Percentiles rank a stretch among this genome's conserved stretches.
Conservation (phyloP, 2,329 filamentous ascomycete species). For the Dichotomopilus funicola region DNA sequence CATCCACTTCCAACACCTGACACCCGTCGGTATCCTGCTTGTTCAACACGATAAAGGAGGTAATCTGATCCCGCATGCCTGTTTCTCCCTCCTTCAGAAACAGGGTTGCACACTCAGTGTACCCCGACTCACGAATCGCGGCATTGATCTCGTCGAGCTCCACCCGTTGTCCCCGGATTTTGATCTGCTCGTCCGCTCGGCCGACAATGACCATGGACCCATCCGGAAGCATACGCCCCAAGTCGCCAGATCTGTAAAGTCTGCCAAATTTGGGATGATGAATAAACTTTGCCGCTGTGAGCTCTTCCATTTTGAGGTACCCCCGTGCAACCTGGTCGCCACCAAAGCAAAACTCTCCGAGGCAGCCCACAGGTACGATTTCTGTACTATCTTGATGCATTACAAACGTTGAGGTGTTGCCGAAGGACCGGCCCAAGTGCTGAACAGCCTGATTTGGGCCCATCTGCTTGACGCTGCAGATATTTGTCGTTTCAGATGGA, state of each 20-base stretch:
- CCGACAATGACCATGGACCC: conserved; percentile 68
- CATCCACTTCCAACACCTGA: conserved; percentile 32
- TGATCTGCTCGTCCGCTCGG: conserved; percentile 72
- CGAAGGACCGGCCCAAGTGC: conserved; percentile 69
- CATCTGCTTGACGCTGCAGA: conserved; percentile 70
- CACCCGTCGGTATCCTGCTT: conserved; percentile 24
- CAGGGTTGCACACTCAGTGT: conserved; percentile 59
- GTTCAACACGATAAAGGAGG: conserved; percentile 60
- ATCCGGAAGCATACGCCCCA: conserved; percentile 71
- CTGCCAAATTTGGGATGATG: conserved; percentile 61
- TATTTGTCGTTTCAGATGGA: conserved; percentile 81
- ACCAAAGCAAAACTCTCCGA: conserved; percentile 82
- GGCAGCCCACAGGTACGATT: conserved; percentile 59
- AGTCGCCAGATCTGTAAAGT: conserved; percentile 76
- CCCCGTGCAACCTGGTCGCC: conserved; percentile 73
- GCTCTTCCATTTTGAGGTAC: conserved; percentile 59
- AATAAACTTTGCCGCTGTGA: conserved; percentile 63
- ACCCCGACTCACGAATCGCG: conserved; percentile 44
- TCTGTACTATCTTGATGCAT: conserved; percentile 40
- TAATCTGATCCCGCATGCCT: conserved; percentile 46
- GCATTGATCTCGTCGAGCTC: conserved; percentile 72
- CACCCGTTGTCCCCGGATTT: conserved; percentile 72
- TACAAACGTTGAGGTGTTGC: conserved; percentile 71
- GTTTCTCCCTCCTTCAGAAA: conserved; percentile 40
- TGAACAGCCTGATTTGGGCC: conserved; percentile 52